Conservation (phyloP, 495 filamentous ascomycete species). For the Astrothelium macrocarpum region DNA sequence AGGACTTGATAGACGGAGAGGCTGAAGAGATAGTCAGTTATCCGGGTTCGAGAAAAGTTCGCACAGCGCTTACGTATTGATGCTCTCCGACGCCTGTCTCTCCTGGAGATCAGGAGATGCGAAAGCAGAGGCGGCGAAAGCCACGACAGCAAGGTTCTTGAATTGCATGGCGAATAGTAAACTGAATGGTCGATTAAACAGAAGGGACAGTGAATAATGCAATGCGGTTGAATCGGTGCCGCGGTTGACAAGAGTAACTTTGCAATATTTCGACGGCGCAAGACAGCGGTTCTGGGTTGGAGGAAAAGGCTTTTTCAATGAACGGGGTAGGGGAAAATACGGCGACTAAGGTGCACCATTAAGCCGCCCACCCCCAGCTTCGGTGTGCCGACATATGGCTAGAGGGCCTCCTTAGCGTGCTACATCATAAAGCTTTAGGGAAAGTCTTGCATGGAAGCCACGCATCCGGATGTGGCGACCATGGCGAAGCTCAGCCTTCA, state of each 20-base stretch:
- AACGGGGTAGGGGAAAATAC: background rate
- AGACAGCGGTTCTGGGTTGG: background rate
- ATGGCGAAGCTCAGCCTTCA: background rate
- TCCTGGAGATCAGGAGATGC: constrained; percentile 9
- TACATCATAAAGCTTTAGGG: background rate
- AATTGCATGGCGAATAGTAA: constrained; percentile 19
- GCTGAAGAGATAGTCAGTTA: background rate
- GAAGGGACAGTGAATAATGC: background rate
- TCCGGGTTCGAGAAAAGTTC: background rate
- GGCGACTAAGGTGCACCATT: background rate
- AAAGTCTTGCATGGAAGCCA: background rate
- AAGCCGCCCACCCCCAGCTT: background rate
- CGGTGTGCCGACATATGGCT: background rate
- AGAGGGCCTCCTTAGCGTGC: background rate
- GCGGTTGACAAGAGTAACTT: background rate
- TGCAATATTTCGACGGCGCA: background rate
- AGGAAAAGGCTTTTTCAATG: constrained; percentile 1
- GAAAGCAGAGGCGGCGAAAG: constrained; percentile 17
- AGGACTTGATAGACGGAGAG: constrained; percentile 11
- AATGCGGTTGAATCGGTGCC: background rate
- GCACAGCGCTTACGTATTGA: constrained; percentile 11
- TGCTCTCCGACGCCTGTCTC: background rate
- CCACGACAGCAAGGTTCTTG: constrained; percentile 19
- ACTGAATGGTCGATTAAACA: background rate
- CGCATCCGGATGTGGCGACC: constrained; percentile 2